phyloP scores from a whole-genome alignment of 495 filamentous ascomycete genomes.

The Staphylotrichum longicolle region DNA sequence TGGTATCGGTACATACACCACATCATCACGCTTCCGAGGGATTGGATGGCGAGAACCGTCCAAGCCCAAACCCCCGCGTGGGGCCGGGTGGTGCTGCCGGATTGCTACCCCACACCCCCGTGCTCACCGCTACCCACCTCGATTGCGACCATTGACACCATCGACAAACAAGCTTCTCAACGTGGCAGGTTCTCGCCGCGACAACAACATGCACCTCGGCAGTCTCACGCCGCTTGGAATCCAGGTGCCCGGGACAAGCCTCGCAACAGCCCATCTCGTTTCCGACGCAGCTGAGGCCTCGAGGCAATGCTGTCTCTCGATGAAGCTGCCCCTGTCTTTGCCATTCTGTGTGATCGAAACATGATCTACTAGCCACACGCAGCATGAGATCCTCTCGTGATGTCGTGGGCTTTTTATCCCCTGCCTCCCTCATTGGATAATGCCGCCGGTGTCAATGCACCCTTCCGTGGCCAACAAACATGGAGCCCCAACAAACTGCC shows the following conservation, averaged over 20 bases:
- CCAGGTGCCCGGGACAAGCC: too few species aligned
- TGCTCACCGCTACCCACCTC: constrained; percentile 11
- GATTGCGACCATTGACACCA: constrained; percentile 2
- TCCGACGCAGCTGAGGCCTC: too few species aligned
- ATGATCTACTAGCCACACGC: constrained; percentile 18
- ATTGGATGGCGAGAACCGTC: not conserved
- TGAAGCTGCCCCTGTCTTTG: not conserved
- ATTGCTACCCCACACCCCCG: constrained; percentile 11
- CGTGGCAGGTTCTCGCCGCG: not conserved
- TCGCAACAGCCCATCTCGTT: too few species aligned
- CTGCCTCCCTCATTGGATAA: constrained; percentile 19
- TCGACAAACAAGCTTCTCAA: not conserved
- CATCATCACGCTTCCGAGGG: not conserved
- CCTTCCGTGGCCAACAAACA: too few species aligned
- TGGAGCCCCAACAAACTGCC: too few species aligned
- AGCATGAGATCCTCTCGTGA: constrained; percentile 29
- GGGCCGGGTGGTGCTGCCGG: constrained; percentile 3
- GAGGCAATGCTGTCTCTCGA: too few species aligned
- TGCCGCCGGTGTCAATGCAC: not conserved
- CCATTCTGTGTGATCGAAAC: constrained; percentile 4
- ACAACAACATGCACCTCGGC: not conserved
- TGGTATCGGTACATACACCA: not conserved
- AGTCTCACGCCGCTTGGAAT: not conserved
- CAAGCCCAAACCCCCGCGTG: constrained; percentile 4
- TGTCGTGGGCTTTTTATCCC: constrained; percentile 8